Evolutionary conservation across 2,329 filamentous ascomycete species (phyloP), one percentile per base, ranked within the genome.

Genomic region (Arthroderma sp.): DNA sequence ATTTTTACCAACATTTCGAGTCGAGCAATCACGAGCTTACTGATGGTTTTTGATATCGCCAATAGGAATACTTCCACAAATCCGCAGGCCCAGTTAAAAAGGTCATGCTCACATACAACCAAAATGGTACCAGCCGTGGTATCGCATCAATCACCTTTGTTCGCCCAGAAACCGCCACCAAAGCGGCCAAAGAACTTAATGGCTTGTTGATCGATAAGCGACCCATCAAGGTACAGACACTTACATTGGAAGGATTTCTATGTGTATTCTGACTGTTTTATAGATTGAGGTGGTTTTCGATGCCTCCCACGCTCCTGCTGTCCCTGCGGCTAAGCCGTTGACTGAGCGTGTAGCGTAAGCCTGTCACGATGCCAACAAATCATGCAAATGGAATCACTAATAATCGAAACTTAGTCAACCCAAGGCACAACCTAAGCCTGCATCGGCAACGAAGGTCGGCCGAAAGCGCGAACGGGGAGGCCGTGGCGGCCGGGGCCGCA

Each of bases 11-110:
- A 55, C 51, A 51, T 54, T 51, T 49, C 40, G 48, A 48, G 41
- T 38, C 15, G 22, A 36, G 8, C 50, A 47, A 39, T 47, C 47
- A 41, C 58, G 51, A 51, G 56, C 60, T 57, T 68, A 69, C 69
- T 72, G 57, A 72, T 70, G 51, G 56, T 50, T 59, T 50, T 55
- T 22, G 44, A 56, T 72, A 65, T 66, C 68, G 66, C 67, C 67
- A 70, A 68, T 86, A 98, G 91, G 91, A 98, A 71, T 98, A 96
- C 69, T 96, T 98, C 66, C 70, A 74, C 60, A 82, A 86, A 61
- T 83, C 85, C 57, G 80, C 94, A 64, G 89, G 88, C 55, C 78
- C 83, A 52, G 85, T 96, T 68, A 95, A 93, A 76, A 83, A 77
- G 66, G 86, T 93, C 52, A 81, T 91, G 56, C 74, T 98, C 57